Conservation (phyloP, 257 asterid species). For the Gynochthodes officinalis region DNA sequence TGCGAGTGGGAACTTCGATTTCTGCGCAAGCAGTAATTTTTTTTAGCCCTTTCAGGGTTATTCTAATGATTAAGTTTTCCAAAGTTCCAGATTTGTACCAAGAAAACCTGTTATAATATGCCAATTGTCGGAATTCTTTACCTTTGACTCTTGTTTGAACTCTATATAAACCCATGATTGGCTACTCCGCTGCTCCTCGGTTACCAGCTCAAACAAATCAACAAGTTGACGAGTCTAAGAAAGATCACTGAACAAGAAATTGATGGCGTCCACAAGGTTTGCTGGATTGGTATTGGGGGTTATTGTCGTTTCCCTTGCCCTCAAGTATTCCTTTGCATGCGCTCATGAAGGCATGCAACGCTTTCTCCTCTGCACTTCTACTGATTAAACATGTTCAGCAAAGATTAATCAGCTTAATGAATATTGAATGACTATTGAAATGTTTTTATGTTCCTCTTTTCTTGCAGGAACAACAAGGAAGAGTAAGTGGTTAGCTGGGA, state of each 20-base stretch:
- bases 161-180: slow-evolving; percentile 48
- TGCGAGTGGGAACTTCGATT: background rate
- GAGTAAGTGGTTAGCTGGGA: slow-evolving; percentile 14
- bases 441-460: background rate
- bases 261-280: slow-evolving; percentile 45
- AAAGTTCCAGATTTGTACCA: slow-evolving; percentile 38
- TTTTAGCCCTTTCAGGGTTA: slow-evolving; percentile 18
- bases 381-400: background rate
- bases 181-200: slow-evolving; percentile 21
- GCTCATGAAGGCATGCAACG: slow-evolving; percentile 36
- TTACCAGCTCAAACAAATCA: slow-evolving; percentile 18
- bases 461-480: slow-evolving; percentile 29
- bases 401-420: background rate
- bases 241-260: slow-evolving; percentile 5
- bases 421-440: too few species aligned
- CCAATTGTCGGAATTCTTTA: slow-evolving; percentile 48
- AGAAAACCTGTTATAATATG: slow-evolving; percentile 32
- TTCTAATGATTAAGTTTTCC: slow-evolving; percentile 51
- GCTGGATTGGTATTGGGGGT: slow-evolving; percentile 31
- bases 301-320: slow-evolving; percentile 38
- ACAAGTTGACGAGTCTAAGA: slow-evolving; percentile 11
- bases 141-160: slow-evolving; percentile 58
- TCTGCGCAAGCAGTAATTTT: background rate
- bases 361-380: background rate
- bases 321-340: slow-evolving; percentile 33